These are phyloP conservation scores for Cryptococcus maquisensis DNA, from an alignment of 1,284 basidiomycete species.

Conservation along the genomic window DNA sequence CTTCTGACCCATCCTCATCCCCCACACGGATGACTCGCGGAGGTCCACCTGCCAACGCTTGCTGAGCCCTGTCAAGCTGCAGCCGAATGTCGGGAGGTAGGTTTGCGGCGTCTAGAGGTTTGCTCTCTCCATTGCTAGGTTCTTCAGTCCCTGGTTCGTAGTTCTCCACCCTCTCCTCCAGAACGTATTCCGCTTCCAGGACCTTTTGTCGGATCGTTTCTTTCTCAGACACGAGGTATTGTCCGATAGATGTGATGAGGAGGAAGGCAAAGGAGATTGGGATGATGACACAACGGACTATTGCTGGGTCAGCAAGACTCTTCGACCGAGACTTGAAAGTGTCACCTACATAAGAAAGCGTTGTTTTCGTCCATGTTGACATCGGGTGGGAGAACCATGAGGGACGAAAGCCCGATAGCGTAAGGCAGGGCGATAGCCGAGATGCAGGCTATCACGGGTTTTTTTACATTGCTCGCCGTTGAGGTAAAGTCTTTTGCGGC, in stretches of 20 bases:
- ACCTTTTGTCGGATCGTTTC: constrained; percentile 26
- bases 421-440: constrained; percentile 14
- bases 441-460: neutral
- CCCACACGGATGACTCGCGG: neutral
- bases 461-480: constrained; percentile 5
- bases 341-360: constrained; percentile 1
- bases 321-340: neutral
- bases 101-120: neutral
- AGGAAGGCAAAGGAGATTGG: constrained; percentile 1
- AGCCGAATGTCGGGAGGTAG: neutral
- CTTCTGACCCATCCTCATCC: constrained; percentile 2
- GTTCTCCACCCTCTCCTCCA: constrained; percentile 45
- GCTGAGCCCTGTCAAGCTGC: no score
- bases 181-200: constrained; percentile 45
- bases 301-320: neutral
- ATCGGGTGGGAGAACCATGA: neutral
- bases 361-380: constrained; percentile 1
- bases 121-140: neutral
- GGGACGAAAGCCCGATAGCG: neutral
- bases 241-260: neutral
- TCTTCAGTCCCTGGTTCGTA: constrained; percentile 25
- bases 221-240: constrained; percentile 2
- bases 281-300: constrained; percentile 2
- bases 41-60: neutral
- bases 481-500: constrained; percentile 15